Conservation (phyloP, 495 filamentous ascomycete genomes). For the Penicillium soppii region DNA sequence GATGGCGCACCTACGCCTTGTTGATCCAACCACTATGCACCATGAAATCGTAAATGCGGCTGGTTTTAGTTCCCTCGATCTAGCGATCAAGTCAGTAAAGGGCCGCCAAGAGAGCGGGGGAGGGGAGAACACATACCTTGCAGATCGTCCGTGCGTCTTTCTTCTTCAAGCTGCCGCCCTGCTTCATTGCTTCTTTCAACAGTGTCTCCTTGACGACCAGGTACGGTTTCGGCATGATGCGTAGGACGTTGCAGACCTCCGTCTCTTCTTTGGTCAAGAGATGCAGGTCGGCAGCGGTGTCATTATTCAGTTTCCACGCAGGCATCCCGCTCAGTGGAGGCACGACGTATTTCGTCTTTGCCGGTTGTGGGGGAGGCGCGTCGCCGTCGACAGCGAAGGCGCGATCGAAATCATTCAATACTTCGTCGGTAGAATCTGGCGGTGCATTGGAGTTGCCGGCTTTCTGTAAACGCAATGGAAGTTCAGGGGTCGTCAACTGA, state of each 20-base stretch:
- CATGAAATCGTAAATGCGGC: conserved; percentile 89
- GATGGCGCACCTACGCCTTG: conserved; percentile 50
- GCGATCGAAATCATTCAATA: conserved; percentile 44
- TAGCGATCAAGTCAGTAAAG: conserved; percentile 22
- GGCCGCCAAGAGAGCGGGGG: neutral
- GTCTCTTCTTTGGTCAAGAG: conserved; percentile 81
- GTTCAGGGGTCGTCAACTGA: conserved; percentile 72
- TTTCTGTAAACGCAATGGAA: conserved; percentile 59
- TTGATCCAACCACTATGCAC: conserved; percentile 89
- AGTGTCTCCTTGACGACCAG: conserved; percentile 88
- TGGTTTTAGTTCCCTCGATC: conserved; percentile 65
- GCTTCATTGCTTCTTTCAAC: conserved; percentile 83
- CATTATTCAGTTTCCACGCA: conserved; percentile 68
- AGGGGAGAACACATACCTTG: conserved; percentile 45
- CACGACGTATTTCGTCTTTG: conserved; percentile 47
- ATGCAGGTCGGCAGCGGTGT: conserved; percentile 77
- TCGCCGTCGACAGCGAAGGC: conserved; percentile 45
- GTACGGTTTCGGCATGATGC: conserved; percentile 90
- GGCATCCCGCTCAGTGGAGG: conserved; percentile 54
- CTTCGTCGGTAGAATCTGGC: conserved; percentile 30
- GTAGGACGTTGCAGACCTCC: conserved; percentile 78
- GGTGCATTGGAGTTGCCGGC: conserved; percentile 32
- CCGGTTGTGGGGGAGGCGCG: conserved; percentile 40
- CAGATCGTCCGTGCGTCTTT: conserved; percentile 76
- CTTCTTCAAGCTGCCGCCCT: conserved; percentile 84